Conservation (phyloP, 2,329 filamentous ascomycete species). For the Plenodomus tracheiphilus region DNA sequence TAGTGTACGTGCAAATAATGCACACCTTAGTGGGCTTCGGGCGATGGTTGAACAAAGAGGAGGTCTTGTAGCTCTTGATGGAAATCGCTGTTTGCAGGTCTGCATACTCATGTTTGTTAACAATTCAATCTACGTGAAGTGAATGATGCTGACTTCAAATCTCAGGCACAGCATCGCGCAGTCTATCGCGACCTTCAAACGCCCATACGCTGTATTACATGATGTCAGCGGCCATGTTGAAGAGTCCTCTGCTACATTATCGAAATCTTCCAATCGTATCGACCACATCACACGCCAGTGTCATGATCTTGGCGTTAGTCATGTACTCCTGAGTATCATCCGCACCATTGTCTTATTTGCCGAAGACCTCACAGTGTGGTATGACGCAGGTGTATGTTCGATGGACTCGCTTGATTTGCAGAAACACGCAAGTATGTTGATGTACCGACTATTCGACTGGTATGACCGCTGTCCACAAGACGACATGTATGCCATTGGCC, state of each 20-base stretch:
- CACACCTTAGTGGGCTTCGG: slow-evolving; percentile 35
- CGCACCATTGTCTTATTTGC: slow-evolving; percentile 21
- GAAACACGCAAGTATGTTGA: slow-evolving; percentile 32
- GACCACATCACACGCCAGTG: slow-evolving; percentile 23
- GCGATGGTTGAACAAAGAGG: slow-evolving; percentile 42
- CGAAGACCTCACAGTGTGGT: slow-evolving; percentile 27
- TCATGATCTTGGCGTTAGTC: slow-evolving; percentile 20
- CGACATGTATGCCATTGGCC: slow-evolving; percentile 19
- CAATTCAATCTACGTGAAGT: not conserved
- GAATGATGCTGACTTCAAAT: not conserved
- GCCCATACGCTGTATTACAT: slow-evolving; percentile 31
- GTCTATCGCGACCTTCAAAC: slow-evolving; percentile 33
- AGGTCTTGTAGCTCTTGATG: slow-evolving; percentile 29
- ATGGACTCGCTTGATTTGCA: slow-evolving; percentile 36
- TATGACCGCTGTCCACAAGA: slow-evolving; percentile 7
- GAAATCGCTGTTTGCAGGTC: slow-evolving; percentile 35
- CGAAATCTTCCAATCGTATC: too few relatives aligned
- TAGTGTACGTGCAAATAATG: slow-evolving; percentile 22
- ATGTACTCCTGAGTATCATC: slow-evolving; percentile 22
- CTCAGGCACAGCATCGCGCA: slow-evolving; percentile 41
- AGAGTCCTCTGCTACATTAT: too few relatives aligned
- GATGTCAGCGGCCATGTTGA: slow-evolving; percentile 21
- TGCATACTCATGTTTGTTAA: slow-evolving; percentile 38
- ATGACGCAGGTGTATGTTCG: slow-evolving; percentile 12
- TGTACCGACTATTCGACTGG: slow-evolving; percentile 34